Evolutionary conservation across 2,329 filamentous ascomycete species (phyloP).

Genomic region (Fusarium begoniae): DNA sequence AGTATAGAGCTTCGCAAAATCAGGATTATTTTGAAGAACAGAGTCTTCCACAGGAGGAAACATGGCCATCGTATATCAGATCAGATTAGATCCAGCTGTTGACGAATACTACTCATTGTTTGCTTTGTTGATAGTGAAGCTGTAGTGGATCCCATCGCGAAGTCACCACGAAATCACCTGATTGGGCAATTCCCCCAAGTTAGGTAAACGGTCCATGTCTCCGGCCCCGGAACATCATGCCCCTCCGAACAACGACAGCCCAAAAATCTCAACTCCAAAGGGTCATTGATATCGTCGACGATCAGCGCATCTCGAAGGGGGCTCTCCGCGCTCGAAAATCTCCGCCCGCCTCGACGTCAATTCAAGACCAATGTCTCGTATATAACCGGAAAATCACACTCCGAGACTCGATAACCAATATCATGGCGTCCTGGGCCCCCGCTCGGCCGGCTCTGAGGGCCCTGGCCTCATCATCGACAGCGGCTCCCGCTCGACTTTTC

Average conservation of each 20-base stretch:
- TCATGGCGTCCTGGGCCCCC: constrained; percentile 39
- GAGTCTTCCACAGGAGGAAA: constrained; percentile 66
- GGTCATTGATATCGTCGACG: constrained; percentile 6
- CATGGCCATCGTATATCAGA: constrained; percentile 51
- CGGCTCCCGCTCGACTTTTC: constrained; percentile 44
- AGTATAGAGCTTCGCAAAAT: constrained; percentile 67
- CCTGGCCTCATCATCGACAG: constrained; percentile 28
- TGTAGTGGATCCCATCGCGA: constrained; percentile 39
- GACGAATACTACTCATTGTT: not conserved
- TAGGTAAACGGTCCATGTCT: not conserved
- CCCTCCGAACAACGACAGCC: constrained; percentile 27
- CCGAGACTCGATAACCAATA: not conserved
- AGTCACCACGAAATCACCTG: constrained; percentile 49
- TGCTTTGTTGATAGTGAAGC: constrained; percentile 20
- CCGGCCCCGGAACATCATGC: constrained; percentile 42
- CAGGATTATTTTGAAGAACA: constrained; percentile 65
- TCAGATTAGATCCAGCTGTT: not conserved
- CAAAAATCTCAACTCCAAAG: constrained; percentile 40
- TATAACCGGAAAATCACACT: constrained; percentile 9
- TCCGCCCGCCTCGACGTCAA: constrained; percentile 18
- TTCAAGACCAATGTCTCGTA: constrained; percentile 39
- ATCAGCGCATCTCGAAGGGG: constrained; percentile 38
- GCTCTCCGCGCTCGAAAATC: constrained; percentile 19
- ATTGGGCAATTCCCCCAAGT: constrained; percentile 25
- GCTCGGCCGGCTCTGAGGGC: constrained; percentile 32